Base-by-base conservation (phyloP, 1,284 basidiomycete genomes). In the Leccinum ponderosum region DNA sequence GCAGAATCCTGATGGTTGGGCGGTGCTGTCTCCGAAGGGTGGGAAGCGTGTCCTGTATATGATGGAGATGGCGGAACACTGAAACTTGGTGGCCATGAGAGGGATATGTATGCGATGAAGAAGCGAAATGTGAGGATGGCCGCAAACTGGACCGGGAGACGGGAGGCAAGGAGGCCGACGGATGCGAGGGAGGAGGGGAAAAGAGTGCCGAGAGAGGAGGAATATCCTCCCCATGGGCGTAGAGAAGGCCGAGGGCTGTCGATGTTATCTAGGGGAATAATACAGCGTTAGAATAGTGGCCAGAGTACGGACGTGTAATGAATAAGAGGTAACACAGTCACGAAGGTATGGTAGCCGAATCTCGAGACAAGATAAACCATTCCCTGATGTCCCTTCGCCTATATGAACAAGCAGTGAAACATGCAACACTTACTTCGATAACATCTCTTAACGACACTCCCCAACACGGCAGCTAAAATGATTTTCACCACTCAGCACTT, bases 401-500 rank as follows among this genome's bases (percentile, higher is more conserved):
- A 4, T 37, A 61, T 33, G 37, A 44, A 56, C 15, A 35, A 55
- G 37, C n/a, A 54, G n/a, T 25, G 47, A 57, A 56, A 20, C 4
- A 52, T 3, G 47, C 27, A 55, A 44, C n/a, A 73, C 73, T 27
- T 57, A 74, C 70, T 66, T 72, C 68, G n/a, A 74, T 60, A 11
- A 73, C 53, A 31, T 72, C 71, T 42, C 56, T 64, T 53, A 66
- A 60, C 72, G 48, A 57, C 29, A 66, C 83, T 86, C 63, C 77
- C 81, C 64, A 72, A 39, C 29, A 67, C 66, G 17, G 61, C 59
- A 53, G 15, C 53, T 53, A 94, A 74, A 66, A 89, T 89, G 14
- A 69, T 70, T 65, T 84, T 80, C 20, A 94, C 76, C 87, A 91
- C 77, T 77, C 31, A 94, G 75, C 59, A 86, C 81, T 58, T 80